Evolutionary conservation across 805 yeast species (phyloP), one percentile per base, ranked within the genome.

Genomic region (Kuraishia cidri): DNA sequence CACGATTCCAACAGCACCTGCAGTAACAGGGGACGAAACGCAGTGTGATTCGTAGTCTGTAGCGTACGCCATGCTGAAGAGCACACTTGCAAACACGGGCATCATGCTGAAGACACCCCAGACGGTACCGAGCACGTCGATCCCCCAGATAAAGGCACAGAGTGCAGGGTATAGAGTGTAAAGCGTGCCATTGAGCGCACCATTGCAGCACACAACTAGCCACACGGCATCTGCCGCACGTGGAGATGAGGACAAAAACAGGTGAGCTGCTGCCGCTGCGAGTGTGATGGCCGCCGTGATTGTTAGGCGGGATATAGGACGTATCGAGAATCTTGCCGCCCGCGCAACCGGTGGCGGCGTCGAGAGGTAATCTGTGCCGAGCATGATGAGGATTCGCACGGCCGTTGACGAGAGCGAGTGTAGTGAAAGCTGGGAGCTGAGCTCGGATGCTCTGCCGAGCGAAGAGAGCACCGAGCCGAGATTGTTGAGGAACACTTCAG

Each of bases 81-180:
- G 15, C 8, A 33, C 18, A 15, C 20, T 17, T 14, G 33, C 33
- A 10, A 26, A 16, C 11, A 23, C 37, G 3, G 96, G 95, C 0
- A 94, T 92, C 23, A 83, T 66, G 70, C 86, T 79, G 51, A 86
- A 83, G 17, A 81, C 62, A 3, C 97, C 97, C 85, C 95, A 88
- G 2, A 87, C 79, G 1, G 94, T 79, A 0, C 96, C 97, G 54
- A 88, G 75, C 21, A 82, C 69, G 29, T 80, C 86, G 19, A 81
- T 69, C 0, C 96, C 96, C 94, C 95, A 88, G 1, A 81, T 70
- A 2, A 75, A 63, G 2, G 92, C 77, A 4, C 82, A 77, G 4
- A 86, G 61, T 0, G 94, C 78, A 5, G 97, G 97, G 41, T 75
- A 81, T 3, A 82, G 56, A 5, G 97, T 87, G 60, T 85, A 90